Percentiles rank a stretch among this genome's conserved stretches.
Conservation (phyloP, 306 rosid species). For the Sicyos baderoa region DNA sequence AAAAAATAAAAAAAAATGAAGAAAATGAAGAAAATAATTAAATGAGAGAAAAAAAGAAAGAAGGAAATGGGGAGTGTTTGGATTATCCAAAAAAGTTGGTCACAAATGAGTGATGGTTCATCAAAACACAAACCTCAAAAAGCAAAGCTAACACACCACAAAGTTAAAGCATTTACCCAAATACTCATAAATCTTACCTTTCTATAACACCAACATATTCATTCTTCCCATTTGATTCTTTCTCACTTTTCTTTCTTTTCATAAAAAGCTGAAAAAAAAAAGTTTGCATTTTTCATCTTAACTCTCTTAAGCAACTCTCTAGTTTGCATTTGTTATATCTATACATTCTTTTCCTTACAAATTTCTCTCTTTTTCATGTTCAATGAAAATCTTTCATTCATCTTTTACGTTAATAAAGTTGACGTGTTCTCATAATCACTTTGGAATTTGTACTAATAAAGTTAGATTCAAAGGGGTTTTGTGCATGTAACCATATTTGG, state of each 20-base stretch:
- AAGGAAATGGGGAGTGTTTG: slow-evolving; percentile 10
- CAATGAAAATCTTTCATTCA: background rate
- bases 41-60: background rate
- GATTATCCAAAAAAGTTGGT: slow-evolving; percentile 14
- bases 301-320: background rate
- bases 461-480: slow-evolving; percentile 6
- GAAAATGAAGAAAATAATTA: background rate
- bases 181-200: background rate
- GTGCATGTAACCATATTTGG: slow-evolving; percentile 20
- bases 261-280: background rate
- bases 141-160: background rate
- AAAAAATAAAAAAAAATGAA: background rate
- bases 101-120: slow-evolving; percentile 11
- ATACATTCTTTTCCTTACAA: background rate
- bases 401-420: background rate
- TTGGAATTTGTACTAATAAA: no score
- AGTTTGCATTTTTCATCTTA: background rate
- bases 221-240: background rate
- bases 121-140: slow-evolving; percentile 12
- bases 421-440: background rate
- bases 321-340: no score
- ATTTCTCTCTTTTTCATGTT: background rate
- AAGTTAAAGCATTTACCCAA: no score
- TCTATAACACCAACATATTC: background rate
- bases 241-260: background rate